Evolutionary conservation across 805 yeast species (phyloP).

Genomic region (Starmerella powellii): DNA sequence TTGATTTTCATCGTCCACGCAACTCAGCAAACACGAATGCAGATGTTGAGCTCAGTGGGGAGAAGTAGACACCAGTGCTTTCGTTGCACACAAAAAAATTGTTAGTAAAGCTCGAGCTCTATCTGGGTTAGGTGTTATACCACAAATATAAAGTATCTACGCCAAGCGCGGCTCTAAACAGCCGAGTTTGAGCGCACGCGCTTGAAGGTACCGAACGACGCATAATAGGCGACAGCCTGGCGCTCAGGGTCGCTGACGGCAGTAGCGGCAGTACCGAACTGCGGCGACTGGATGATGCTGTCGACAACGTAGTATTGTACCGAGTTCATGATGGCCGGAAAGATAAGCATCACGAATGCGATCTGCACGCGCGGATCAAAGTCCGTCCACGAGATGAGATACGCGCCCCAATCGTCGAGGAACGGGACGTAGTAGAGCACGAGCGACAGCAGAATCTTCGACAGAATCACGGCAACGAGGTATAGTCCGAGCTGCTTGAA

Average conservation of each 20-base stretch:
- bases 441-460: conserved; percentile 51
- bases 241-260: conserved; percentile 4
- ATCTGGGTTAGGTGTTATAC: no score
- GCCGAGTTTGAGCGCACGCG: no score
- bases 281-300: conserved; percentile 44
- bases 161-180: no score
- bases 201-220: conserved; percentile 7
- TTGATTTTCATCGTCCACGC: conserved; percentile 50
- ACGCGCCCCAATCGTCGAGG: conserved; percentile 57
- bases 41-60: no score
- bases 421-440: conserved; percentile 51
- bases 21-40: no score
- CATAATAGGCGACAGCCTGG: conserved; percentile 9
- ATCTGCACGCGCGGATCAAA: conserved; percentile 73
- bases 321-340: conserved; percentile 35
- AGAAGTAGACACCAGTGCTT: no score
- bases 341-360: conserved; percentile 64
- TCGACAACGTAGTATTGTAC: conserved; percentile 47
- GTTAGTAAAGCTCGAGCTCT: conserved; percentile 2
- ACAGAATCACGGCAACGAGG: conserved; percentile 45
- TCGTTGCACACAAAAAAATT: not conserved
- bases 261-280: conserved; percentile 25
- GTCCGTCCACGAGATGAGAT: conserved; percentile 65
- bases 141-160: no score
- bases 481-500: conserved; percentile 62